A percentile compares a stretch with the other conserved stretches of the same genome.
Conservation (phyloP, 2,329 filamentous ascomycete genomes). For the Aurifilum marmelostoma region DNA sequence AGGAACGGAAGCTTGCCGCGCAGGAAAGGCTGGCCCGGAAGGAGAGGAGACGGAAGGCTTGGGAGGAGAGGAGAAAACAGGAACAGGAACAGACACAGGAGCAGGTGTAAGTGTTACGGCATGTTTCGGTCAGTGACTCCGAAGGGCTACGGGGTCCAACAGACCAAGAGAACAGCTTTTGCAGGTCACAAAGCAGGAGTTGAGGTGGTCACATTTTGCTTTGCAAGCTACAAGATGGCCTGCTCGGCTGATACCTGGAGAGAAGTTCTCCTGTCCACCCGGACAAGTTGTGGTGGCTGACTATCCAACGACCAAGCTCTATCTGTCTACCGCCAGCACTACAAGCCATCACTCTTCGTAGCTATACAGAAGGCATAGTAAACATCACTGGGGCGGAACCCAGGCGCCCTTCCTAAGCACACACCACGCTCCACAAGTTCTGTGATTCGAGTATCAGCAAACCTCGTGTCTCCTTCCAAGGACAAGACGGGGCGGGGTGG, state of each 20-base stretch:
- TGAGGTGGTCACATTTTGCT: background rate
- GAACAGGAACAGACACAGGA: constrained; percentile 21
- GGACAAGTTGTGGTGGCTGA: background rate
- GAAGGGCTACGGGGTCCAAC: background rate
- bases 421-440: constrained; percentile 36
- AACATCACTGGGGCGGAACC: constrained; percentile 37
- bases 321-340: background rate
- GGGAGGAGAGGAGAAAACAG: constrained; percentile 23
- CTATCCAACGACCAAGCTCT: background rate
- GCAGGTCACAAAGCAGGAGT: background rate
- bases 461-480: background rate
- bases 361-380: constrained; percentile 37
- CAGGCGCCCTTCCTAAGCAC: constrained; percentile 39
- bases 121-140: background rate
- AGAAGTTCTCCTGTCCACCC: background rate
- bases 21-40: constrained; percentile 33
- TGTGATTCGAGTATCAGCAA: constrained; percentile 24
- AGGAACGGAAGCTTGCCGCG: constrained; percentile 42
- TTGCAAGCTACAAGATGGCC: background rate
- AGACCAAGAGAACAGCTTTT: background rate
- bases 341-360: constrained; percentile 12
- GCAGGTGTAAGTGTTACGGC: background rate
- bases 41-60: constrained; percentile 32
- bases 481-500: background rate
- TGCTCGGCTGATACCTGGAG: background rate